Conservation (phyloP, 2,329 filamentous ascomycete species). For the Epichloe sylvatica region DNA sequence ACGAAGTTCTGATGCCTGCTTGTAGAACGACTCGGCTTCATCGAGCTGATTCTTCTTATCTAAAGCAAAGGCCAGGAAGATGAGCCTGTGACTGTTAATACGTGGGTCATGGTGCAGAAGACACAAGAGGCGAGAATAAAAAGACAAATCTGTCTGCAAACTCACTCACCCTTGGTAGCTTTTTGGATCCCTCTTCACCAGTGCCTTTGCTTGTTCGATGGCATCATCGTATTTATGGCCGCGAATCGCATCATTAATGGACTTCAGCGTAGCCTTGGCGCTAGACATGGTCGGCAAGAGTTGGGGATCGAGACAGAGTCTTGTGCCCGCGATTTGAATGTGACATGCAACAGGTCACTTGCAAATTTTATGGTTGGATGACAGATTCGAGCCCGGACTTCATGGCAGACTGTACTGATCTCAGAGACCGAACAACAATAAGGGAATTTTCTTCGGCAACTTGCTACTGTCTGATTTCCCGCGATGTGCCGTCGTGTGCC, state of each 20-base stretch:
- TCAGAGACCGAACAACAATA: neutral
- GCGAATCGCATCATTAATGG: slow-evolving; percentile 64
- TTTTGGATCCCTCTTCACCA: slow-evolving; percentile 57
- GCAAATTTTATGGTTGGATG: neutral
- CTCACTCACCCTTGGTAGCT: slow-evolving; percentile 65
- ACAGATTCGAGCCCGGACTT: neutral
- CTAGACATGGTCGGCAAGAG: slow-evolving; percentile 28
- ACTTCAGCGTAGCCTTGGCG: slow-evolving; percentile 65
- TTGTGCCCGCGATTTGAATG: too few species aligned
- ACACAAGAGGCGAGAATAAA: too few species aligned
- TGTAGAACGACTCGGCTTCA: slow-evolving; percentile 65
- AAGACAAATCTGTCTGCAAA: neutral
- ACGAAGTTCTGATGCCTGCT: slow-evolving; percentile 55
- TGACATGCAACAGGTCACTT: neutral
- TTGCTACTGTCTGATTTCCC: neutral
- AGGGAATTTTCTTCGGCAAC: neutral
- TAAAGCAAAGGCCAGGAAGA: slow-evolving; percentile 77
- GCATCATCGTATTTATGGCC: slow-evolving; percentile 68
- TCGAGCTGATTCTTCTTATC: slow-evolving; percentile 61
- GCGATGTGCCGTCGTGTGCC: neutral
- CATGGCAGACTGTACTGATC: neutral
- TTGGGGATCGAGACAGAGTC: neutral
- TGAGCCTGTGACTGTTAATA: slow-evolving; percentile 30
- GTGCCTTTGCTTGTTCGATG: slow-evolving; percentile 50
- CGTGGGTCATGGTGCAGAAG: neutral